phyloP scores from a whole-genome alignment of 441 rosid genomes.

The Brassica hybrid region DNA sequence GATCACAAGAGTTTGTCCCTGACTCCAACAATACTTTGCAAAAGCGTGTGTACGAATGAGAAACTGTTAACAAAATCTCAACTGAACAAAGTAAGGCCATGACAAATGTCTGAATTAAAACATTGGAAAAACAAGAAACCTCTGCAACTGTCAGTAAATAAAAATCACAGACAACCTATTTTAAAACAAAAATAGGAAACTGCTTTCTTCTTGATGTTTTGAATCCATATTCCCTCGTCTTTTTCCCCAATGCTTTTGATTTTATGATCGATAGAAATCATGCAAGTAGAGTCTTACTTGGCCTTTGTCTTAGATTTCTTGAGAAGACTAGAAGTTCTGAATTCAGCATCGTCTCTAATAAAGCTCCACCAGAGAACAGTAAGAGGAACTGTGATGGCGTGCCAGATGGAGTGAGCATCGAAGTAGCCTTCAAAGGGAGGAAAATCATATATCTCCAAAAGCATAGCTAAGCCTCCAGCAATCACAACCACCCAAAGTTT shows the following conservation, averaged over 20 bases:
- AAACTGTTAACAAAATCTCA: conserved; percentile 26
- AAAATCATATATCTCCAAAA: conserved; percentile 86
- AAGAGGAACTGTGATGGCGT: conserved; percentile 71
- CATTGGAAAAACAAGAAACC: conserved; percentile 2
- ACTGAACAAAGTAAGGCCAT: conserved; percentile 14
- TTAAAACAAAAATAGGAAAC: too few relatives aligned
- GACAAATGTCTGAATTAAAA: not conserved
- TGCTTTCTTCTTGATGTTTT: too few relatives aligned
- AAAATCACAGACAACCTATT: too few relatives aligned
- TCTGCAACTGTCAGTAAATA: too few relatives aligned
- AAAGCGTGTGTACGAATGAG: conserved; percentile 9
- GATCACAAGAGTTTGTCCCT: conserved; percentile 20
- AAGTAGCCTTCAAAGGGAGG: conserved; percentile 76
- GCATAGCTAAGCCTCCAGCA: conserved; percentile 88
- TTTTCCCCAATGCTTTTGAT: too few relatives aligned
- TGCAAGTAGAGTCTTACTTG: conserved; percentile 19
- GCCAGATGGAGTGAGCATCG: conserved; percentile 94
- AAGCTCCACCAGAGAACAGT: conserved; percentile 97
- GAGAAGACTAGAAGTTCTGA: conserved; percentile 56
- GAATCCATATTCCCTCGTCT: too few relatives aligned
- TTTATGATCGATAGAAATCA: too few relatives aligned
- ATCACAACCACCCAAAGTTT: conserved; percentile 83
- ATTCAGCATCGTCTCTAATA: conserved; percentile 77
- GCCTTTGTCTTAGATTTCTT: conserved; percentile 61
- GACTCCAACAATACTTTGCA: conserved; percentile 8